Conservation (phyloP, 2,329 filamentous ascomycete genomes). For the Diaporthe aspalathi region DNA sequence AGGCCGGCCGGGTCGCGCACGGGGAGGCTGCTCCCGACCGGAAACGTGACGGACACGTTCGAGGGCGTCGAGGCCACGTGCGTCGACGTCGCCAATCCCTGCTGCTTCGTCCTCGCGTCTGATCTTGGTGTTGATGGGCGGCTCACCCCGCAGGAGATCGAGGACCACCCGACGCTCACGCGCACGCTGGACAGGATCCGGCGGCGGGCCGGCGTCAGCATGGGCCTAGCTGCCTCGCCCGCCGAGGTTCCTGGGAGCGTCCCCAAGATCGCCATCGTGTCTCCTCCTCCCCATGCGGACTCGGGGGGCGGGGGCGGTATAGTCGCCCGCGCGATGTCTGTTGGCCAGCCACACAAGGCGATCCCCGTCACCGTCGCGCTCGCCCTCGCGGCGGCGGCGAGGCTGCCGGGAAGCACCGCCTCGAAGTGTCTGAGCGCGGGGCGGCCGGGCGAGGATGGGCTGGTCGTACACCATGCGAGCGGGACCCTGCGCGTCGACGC, state of each 20-base stretch:
- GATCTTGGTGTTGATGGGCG: slow-evolving; percentile 46
- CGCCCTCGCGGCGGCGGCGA: slow-evolving; percentile 53
- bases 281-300: slow-evolving; percentile 46
- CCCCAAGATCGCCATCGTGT: slow-evolving; percentile 60
- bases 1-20: slow-evolving; percentile 56
- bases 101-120: slow-evolving; percentile 52
- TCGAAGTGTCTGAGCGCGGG: slow-evolving; percentile 44
- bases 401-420: slow-evolving; percentile 56
- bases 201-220: slow-evolving; percentile 50
- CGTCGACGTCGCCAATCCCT: slow-evolving; percentile 56
- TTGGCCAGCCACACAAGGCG: slow-evolving; percentile 59
- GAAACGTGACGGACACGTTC: slow-evolving; percentile 49
- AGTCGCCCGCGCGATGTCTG: slow-evolving; percentile 58
- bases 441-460: slow-evolving; percentile 40
- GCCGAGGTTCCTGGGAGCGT: slow-evolving; percentile 55
- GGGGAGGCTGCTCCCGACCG: slow-evolving; percentile 54
- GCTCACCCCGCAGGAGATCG: slow-evolving; percentile 46
- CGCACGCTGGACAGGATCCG: slow-evolving; percentile 51
- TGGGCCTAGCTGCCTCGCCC: slow-evolving; percentile 53
- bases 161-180: slow-evolving; percentile 48
- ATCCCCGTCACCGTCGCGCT: slow-evolving; percentile 55
- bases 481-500: slow-evolving; percentile 60
- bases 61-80: slow-evolving; percentile 45
- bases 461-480: slow-evolving; percentile 60
- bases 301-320: slow-evolving; percentile 49